Base-by-base conservation (phyloP, 768 basidiomycete genomes). In the Tulasnella sp. region DNA sequence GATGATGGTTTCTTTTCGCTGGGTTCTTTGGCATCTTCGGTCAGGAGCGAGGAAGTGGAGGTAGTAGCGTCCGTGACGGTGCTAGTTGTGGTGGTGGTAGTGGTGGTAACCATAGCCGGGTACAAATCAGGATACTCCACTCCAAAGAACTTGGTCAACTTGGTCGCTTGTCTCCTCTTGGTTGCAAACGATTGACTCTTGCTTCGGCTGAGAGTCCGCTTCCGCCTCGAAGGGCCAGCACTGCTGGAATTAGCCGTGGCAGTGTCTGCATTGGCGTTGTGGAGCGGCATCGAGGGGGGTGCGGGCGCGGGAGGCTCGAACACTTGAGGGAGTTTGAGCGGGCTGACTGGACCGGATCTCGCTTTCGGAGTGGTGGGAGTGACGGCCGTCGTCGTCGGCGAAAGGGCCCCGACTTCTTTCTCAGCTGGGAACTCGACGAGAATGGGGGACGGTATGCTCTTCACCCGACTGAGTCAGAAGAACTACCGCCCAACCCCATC, bases 41-140 rank as follows among this genome's bases (percentile, higher is more conserved):
- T 15, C 15, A 25, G 52, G 25, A 25, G 15, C 52, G 52, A 15
- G 4, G 19, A 68, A 4, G n/a, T 15, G 17, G 1, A 68, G 11
- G 19, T 0, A 5, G 14, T 25, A 4, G n/a, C 9, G 40, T 25
- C 9, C 17, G 36, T 31, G 17, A 14, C 19, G 40, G 45, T 42
- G 22, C 2, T 39, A 25, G 39, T 72, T 19, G 45, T 22, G 3
- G 31, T 42, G 39, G 71, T 72, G 25, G 52, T 40, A 36, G 37
- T 67, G 31, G 22, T 14, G 34, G 7, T 64, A 25, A 52, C 74
- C 67, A 69, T 76, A 17, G 40, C 58, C 67, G 39, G 74, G 36
- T 69, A 42, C 67, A 70, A 39, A 52, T 76, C 67, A n/a, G 68
- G 42, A 39, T 67, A 49, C 39, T 76, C 67, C 31, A 74, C 74